Conservation (phyloP, 495 filamentous ascomycete genomes). For the Margaritispora aquatica region DNA sequence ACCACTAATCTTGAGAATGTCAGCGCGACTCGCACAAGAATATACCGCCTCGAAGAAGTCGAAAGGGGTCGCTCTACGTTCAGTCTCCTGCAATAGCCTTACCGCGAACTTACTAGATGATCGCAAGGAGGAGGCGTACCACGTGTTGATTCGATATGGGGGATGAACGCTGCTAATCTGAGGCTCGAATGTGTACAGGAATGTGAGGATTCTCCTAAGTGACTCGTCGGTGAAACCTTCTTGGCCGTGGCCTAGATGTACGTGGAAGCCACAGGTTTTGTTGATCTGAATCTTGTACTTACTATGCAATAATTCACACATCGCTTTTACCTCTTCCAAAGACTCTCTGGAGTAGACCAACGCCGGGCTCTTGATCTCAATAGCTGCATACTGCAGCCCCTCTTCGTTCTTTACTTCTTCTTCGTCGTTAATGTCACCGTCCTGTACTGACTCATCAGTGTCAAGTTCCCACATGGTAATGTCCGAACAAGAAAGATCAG, state of each 20-base stretch:
- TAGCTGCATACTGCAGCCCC: background rate
- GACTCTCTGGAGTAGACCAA: background rate
- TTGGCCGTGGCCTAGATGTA: background rate
- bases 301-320: background rate
- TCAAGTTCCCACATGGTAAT: background rate
- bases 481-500: too few species aligned
- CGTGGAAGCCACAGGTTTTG: background rate
- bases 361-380: background rate
- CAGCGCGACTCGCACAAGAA: background rate
- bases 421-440: background rate
- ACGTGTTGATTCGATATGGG: background rate
- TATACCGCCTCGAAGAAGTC: background rate
- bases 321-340: background rate
- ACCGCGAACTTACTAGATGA: background rate
- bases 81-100: background rate
- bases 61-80: background rate
- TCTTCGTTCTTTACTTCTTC: background rate
- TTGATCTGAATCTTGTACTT: background rate
- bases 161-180: slow-evolving; percentile 31
- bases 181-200: slow-evolving; percentile 33
- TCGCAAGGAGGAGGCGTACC: background rate
- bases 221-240: background rate
- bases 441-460: background rate
- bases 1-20: background rate
- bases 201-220: slow-evolving; percentile 24